Conservation (phyloP, 768 basidiomycete genomes). For the Tylopilus sp. region DNA sequence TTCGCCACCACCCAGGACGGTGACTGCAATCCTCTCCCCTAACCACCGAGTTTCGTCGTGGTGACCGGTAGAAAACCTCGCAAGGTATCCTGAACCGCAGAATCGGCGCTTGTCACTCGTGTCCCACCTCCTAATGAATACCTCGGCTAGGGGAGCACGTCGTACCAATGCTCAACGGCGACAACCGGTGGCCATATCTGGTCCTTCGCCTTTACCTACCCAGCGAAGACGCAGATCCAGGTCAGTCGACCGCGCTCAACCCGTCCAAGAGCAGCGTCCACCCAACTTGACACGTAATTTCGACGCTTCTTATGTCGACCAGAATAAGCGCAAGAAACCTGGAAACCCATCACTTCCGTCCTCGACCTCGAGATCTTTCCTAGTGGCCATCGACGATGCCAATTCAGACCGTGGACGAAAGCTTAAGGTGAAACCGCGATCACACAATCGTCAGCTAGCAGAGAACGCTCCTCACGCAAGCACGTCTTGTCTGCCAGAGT, state of each 20-base stretch:
- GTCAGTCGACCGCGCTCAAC: conserved; percentile 30
- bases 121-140: conserved; percentile 18
- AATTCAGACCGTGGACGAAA: conserved; percentile 33
- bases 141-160: conserved; percentile 22
- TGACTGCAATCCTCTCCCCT: not conserved
- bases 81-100: conserved; percentile 1
- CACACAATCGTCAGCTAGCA: conserved; percentile 20
- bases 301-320: conserved; percentile 22
- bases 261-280: conserved; percentile 15
- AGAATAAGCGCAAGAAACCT: conserved; percentile 31
- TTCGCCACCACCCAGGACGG: conserved; percentile 13
- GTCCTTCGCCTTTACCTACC: conserved; percentile 12
- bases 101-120: not conserved
- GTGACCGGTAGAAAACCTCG: not conserved
- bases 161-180: conserved; percentile 27
- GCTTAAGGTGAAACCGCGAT: conserved; percentile 26
- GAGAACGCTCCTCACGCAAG: conserved; percentile 18
- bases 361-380: conserved; percentile 22
- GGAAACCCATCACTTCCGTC: conserved; percentile 13
- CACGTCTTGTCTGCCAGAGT: conserved; percentile 10
- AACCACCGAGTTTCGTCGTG: conserved; percentile 8
- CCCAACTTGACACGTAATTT: conserved; percentile 11
- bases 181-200: conserved; percentile 12
- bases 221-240: conserved; percentile 34
- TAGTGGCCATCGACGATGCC: conserved; percentile 26